Evolutionary conservation across 352 stramenopile genomes (phyloP).

Genomic region (Globisporangium perplexum): DNA sequence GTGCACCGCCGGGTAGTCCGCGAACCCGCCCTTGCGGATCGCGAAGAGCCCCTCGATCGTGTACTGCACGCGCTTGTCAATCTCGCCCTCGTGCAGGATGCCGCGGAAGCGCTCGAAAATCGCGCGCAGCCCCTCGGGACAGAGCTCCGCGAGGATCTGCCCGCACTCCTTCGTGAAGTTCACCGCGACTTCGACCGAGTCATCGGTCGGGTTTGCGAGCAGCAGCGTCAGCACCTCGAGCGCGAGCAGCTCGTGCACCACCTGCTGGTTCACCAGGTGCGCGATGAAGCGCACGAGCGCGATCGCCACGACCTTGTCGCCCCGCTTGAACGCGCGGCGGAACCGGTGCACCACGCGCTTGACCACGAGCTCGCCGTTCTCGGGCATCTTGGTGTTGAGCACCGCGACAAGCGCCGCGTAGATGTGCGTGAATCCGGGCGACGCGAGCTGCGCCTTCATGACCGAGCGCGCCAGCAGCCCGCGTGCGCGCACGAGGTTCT

Average conservation of each 20-base stretch:
- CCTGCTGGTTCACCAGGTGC: constrained; percentile 98
- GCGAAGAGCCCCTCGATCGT: constrained; percentile 98
- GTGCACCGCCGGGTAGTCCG: constrained; percentile 92
- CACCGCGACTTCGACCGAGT: constrained; percentile 97
- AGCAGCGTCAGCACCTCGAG: constrained; percentile 97
- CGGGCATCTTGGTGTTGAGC: constrained; percentile 99
- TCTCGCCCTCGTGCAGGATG: constrained; percentile 96
- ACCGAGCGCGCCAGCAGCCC: constrained; percentile 93
- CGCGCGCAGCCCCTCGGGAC: constrained; percentile 88
- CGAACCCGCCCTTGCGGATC: constrained; percentile 94
- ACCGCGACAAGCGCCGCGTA: constrained; percentile 97
- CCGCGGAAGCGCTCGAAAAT: constrained; percentile 97
- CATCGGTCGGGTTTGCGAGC: constrained; percentile 96
- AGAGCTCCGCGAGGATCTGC: constrained; percentile 79
- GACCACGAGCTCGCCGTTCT: constrained; percentile 95
- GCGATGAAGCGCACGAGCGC: constrained; percentile 96
- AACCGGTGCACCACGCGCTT: constrained; percentile 95
- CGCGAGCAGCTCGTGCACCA: constrained; percentile 96
- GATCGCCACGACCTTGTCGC: constrained; percentile 95
- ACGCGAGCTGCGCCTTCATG: constrained; percentile 95
- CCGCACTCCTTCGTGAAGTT: constrained; percentile 97
- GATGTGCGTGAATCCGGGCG: constrained; percentile 94
- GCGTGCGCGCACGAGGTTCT: constrained; percentile 96
- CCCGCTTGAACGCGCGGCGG: constrained; percentile 93
- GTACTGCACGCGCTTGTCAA: constrained; percentile 98